Evolutionary conservation across 352 stramenopile genomes (phyloP).

Genomic region (Aphanomyces astaci): DNA sequence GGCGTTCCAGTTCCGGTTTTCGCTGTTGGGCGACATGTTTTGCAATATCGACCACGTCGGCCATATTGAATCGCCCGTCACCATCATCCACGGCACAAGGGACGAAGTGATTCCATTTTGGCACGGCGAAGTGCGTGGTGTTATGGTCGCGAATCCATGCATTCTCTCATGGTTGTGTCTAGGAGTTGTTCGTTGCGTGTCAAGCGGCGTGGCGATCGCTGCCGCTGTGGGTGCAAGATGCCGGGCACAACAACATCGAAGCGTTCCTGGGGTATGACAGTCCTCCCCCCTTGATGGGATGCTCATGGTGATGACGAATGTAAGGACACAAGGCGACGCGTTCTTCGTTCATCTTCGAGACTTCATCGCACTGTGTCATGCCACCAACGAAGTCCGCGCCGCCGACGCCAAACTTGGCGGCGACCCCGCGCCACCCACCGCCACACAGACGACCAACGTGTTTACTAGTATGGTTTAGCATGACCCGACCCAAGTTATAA

Average conservation of each 20-base stretch:
- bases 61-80: slow-evolving; percentile 89
- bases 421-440: not conserved
- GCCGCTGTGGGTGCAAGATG: slow-evolving; percentile 95
- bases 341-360: slow-evolving; percentile 77
- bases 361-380: slow-evolving; percentile 67
- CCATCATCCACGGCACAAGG: slow-evolving; percentile 97
- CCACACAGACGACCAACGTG: not conserved
- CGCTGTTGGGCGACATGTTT: slow-evolving; percentile 94
- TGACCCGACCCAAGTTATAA: too few relatives aligned
- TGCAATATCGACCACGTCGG: slow-evolving; percentile 95
- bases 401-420: slow-evolving; percentile 33
- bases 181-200: slow-evolving; percentile 89
- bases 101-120: slow-evolving; percentile 99
- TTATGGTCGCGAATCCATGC: not conserved
- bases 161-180: slow-evolving; percentile 7
- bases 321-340: slow-evolving; percentile 45
- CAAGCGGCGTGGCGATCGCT: slow-evolving; percentile 91
- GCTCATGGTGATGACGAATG: not conserved
- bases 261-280: slow-evolving; percentile 76
- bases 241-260: slow-evolving; percentile 99
- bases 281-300: not conserved
- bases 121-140: slow-evolving; percentile 80
- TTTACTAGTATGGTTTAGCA: too few relatives aligned
- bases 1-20: slow-evolving; percentile 98
- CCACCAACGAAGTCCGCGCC: slow-evolving; percentile 43